Conservation (phyloP, 768 basidiomycete species). For the Lactarius trivialis region DNA sequence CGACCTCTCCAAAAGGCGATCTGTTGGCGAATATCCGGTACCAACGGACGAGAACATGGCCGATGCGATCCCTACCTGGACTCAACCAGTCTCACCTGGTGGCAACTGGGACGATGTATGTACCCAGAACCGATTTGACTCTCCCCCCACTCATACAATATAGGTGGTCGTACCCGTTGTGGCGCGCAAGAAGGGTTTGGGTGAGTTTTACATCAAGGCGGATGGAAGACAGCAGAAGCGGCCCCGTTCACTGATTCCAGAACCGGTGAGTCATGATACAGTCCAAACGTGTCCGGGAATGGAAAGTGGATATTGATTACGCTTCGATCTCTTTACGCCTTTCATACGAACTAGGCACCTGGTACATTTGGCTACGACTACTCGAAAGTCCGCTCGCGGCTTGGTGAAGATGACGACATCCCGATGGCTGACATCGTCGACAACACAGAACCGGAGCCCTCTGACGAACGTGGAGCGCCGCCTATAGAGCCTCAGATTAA, state of each 20-base stretch:
- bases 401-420: background rate
- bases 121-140: constrained; percentile 6
- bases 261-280: constrained; percentile 45
- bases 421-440: background rate
- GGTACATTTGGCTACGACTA: constrained; percentile 79
- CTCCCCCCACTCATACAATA: background rate
- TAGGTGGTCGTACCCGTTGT: constrained; percentile 78
- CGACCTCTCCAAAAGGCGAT: constrained; percentile 44
- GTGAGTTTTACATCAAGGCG: constrained; percentile 59
- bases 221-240: constrained; percentile 58
- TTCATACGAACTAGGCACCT: constrained; percentile 46
- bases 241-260: constrained; percentile 34
- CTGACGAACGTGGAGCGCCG: background rate
- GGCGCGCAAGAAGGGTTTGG: constrained; percentile 73
- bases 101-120: constrained; percentile 82
- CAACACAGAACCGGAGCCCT: constrained; percentile 17
- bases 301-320: background rate
- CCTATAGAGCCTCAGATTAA: background rate
- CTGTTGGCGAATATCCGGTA: constrained; percentile 63
- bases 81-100: constrained; percentile 56
- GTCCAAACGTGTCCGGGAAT: too few relatives aligned
- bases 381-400: constrained; percentile 52
- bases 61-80: constrained; percentile 80
- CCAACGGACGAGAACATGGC: constrained; percentile 52
- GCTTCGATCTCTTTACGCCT: background rate